Evolutionary conservation across 305 asterid genomes (phyloP).

Genomic region (Fraxinus angustifolia): DNA sequence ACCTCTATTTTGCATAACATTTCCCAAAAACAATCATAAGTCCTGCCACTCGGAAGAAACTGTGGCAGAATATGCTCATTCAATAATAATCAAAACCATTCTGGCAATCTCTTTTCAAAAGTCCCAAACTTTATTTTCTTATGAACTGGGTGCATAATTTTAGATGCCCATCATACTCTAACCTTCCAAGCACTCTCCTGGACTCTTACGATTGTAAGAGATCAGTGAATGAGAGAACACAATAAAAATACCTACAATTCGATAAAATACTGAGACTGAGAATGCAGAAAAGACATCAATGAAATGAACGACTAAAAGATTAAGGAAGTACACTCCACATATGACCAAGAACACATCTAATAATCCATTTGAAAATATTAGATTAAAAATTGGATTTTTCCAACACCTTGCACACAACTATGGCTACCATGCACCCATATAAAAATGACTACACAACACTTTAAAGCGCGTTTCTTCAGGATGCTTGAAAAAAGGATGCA

Average conservation of each 20-base stretch:
- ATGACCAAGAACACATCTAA: neutral
- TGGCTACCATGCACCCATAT: neutral
- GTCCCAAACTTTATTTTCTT: neutral
- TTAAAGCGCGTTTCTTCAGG: neutral
- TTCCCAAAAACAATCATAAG: constrained; percentile 16
- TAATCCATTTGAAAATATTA: neutral
- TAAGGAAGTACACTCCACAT: neutral
- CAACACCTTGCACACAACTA: neutral
- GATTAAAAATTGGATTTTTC: neutral
- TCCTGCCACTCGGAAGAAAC: constrained; percentile 21
- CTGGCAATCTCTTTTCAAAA: constrained; percentile 7
- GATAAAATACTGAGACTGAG: neutral
- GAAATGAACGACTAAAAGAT: neutral
- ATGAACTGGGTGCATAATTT: constrained; percentile 10
- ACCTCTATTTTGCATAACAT: constrained; percentile 16
- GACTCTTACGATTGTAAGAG: neutral
- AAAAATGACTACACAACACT: neutral
- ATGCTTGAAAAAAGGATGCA: neutral
- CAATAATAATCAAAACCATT: constrained; percentile 4
- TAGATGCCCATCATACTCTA: neutral
- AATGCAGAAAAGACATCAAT: neutral
- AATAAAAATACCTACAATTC: neutral
- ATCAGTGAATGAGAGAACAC: neutral
- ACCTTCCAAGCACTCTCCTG: neutral
- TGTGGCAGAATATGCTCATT: neutral